Evolutionary conservation across 805 yeast genomes (phyloP), one percentile per base, ranked within the genome.

Genomic region (Huiozyma naganishii): DNA sequence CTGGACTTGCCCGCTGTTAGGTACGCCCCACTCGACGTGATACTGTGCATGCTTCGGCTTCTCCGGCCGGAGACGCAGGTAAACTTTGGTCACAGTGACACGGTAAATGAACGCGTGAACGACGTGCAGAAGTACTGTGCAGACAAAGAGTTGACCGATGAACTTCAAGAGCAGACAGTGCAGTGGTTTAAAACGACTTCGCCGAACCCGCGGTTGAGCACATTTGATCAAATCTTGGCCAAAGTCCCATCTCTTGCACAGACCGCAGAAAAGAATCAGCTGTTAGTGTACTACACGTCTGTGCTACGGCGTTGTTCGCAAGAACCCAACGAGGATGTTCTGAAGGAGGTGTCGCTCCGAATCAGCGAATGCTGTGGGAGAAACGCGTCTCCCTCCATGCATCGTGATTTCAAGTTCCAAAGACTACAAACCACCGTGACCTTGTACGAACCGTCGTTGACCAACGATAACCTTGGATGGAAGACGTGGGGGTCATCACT

Each of bases 401-500:
- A 71, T 2, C 67, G 97, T 39, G 70, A 68, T 37, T 77, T 90
- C 30, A 61, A 65, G 7, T 59, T 85, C 2, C 65, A 67, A 0
- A 62, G 64, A 5, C 54, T 73, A 27, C 48, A 52, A 0, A 52
- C 51, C 0, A 46, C 53, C 2, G 59, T 63, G 3, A 48, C 52
- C 27, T 61, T 90, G 29, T 70, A 71, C 45, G 98, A 90, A 55
- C 97, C 97, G 0, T 78, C 95, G 0, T 66, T 90, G 47, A 85
- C 96, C 0, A 75, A 78, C 34, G 98, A 92, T 61, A 83, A 82
- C 48, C 65, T 92, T 23, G 98, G 98, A 0, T 70, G 87, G 59
- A 87, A 90, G 49, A 90, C 98, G 0, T 90, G 98, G 98, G 98
- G 97, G 0, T 83, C 97, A 0, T 78, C 97, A 0, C 64, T 83